Conservation (phyloP, 768 basidiomycete species). For the Tulasnella calospora region DNA sequence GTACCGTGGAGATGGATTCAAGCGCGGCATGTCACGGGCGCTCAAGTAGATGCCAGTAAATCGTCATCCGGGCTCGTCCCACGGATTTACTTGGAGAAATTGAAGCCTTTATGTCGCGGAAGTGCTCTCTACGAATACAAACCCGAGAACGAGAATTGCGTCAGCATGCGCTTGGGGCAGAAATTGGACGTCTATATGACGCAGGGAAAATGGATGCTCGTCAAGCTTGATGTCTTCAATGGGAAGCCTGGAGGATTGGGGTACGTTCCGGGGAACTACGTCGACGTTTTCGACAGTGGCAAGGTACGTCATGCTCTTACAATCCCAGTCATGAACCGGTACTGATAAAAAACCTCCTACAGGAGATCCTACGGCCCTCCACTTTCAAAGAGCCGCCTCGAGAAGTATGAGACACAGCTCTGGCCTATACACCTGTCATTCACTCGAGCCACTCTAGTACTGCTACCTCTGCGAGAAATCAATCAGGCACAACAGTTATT, state of each 20-base stretch:
- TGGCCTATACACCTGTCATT: neutral
- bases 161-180: neutral
- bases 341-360: neutral
- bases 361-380: neutral
- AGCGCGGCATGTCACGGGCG: neutral
- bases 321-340: neutral
- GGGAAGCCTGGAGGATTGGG: neutral
- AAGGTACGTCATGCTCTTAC: neutral
- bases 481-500: neutral
- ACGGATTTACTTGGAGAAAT: neutral
- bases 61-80: neutral
- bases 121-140: neutral
- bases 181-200: neutral
- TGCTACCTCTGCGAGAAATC: neutral
- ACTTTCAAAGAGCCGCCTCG: neutral
- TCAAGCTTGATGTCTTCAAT: neutral
- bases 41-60: neutral
- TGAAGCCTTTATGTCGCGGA: neutral
- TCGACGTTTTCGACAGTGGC: neutral
- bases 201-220: neutral
- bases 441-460: neutral
- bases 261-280: neutral
- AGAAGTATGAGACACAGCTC: neutral
- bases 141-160: neutral
- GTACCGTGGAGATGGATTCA: neutral